Percentiles rank a stretch among this genome's conserved stretches.
phyloP scores from a whole-genome alignment of 176 grass and related monocot genomes.

The Avena eriantha region DNA sequence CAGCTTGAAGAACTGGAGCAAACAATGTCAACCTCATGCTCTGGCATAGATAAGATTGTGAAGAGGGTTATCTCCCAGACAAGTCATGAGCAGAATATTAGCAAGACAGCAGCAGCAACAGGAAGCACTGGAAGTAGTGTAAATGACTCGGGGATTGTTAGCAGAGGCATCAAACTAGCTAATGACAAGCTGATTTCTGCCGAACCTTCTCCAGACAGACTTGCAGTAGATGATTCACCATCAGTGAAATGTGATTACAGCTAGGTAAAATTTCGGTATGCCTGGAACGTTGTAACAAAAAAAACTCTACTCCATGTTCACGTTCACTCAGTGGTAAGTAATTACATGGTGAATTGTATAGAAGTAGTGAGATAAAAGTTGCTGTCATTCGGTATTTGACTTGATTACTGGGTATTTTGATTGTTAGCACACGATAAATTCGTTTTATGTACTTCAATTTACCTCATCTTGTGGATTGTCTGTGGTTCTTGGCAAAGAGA shows the following conservation, averaged over 20 bases:
- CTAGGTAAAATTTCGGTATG: not conserved
- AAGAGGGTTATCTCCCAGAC: no score
- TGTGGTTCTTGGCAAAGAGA: not conserved
- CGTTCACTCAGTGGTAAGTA: not conserved
- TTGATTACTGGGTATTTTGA: not conserved
- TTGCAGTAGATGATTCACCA: conserved; percentile 27
- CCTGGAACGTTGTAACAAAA: no score
- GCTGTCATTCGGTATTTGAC: not conserved
- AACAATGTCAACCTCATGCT: conserved; percentile 42
- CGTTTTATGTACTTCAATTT: not conserved
- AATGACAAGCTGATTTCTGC: conserved; percentile 44
- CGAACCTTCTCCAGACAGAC: conserved; percentile 49
- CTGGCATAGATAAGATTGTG: not conserved
- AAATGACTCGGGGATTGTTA: conserved; percentile 76
- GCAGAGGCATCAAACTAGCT: conserved; percentile 80
- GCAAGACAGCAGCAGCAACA: conserved; percentile 42
- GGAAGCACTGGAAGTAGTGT: conserved; percentile 63
- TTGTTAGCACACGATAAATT: not conserved
- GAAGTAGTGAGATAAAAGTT: not conserved
- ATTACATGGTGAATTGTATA: not conserved
- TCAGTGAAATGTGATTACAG: conserved; percentile 40
- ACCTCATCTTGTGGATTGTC: not conserved
- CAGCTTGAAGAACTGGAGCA: conserved; percentile 93
- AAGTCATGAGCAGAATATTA: conserved; percentile 34
- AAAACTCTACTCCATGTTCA: not conserved